Conservation (phyloP, 2,329 filamentous ascomycete genomes). For the Zasmidium citrigriseum region DNA sequence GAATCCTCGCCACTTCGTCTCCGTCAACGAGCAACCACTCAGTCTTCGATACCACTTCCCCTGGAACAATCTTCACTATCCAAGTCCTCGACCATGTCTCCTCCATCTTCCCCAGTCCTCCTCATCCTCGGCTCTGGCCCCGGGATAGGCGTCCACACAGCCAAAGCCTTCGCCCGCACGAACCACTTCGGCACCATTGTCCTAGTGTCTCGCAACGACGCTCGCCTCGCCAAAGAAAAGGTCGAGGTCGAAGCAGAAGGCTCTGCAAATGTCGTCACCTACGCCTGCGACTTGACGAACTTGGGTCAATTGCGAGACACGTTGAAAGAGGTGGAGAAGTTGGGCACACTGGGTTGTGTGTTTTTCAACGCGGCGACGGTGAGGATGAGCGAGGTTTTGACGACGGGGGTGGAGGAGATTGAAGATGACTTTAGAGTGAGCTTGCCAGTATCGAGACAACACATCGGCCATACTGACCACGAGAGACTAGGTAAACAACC, state of each 20-base stretch:
- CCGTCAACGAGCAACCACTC: neutral
- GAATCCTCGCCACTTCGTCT: no score
- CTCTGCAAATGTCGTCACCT: neutral
- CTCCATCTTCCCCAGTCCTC: slow-evolving; percentile 6
- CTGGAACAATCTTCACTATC: neutral
- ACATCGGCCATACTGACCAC: neutral
- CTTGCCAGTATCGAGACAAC: neutral
- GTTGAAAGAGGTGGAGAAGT: slow-evolving; percentile 6
- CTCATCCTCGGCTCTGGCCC: slow-evolving; percentile 15
- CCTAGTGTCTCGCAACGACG: slow-evolving; percentile 16
- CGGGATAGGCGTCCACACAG: slow-evolving; percentile 17
- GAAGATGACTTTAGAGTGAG: slow-evolving; percentile 17
- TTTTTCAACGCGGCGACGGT: slow-evolving; percentile 20
- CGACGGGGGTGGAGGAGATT: slow-evolving; percentile 11
- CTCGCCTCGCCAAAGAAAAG: slow-evolving; percentile 14
- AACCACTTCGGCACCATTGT: slow-evolving; percentile 12
- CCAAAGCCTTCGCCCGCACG: slow-evolving; percentile 12
- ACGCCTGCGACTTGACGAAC: slow-evolving; percentile 11
- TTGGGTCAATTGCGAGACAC: slow-evolving; percentile 10
- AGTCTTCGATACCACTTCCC: no score
- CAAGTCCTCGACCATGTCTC: neutral
- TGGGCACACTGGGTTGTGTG: slow-evolving; percentile 14
- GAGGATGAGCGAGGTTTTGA: slow-evolving; percentile 8
- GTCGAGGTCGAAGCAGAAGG: slow-evolving; percentile 4
- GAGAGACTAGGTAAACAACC: slow-evolving; percentile 8